Evolutionary conservation across 2,329 filamentous ascomycete genomes (phyloP), one percentile per base, ranked within the genome.

Genomic region (Sarocladiaceae sp.): DNA sequence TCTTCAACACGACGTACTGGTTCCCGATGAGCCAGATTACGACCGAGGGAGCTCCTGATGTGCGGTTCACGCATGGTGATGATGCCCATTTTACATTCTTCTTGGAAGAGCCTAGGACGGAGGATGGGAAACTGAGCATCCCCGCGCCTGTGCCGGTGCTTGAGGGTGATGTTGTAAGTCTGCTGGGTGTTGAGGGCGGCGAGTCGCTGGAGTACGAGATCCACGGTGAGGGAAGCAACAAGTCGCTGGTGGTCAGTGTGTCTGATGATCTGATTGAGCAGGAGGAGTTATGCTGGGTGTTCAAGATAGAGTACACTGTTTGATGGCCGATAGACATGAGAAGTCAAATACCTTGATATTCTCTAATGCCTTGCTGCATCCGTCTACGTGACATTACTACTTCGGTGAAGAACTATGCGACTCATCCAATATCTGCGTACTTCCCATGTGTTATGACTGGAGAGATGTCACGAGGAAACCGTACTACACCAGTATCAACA

Each of bases 1-100:
- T 80, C 18, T 80, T 72, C 53, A 72, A 74, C 45, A 80, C 76
- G 5, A 75, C 68, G 2, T 77, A 74, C 52, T 76, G 72, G 31
- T 43, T 43, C 24, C 40, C 40, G 6, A 43, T 43, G 40, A 43
- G 40, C 26, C 40, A 43, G 26, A 35, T 27, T 20, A 27, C 33
- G 18, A 21, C 7, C 12, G 13, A 33, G 4, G 43, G 43, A 6
- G 31, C 12, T 13, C 20, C 29, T 5, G 20, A 44, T 16, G 13
- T 44, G 3, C 31, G 43, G 3, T 44, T 34, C 15, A 44, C 43
- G 6, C 29, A 33, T 12, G 16, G 41, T 24, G n/a, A 18, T 6
- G 12, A 37, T 9, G 43, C 43, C 4, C 29, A 34, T 15, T 44
- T 35, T 18, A 44, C 29, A 9, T 27, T 35, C 31, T 44, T 34